Evolutionary conservation across 148 eudicot genomes (phyloP).

Genomic region (Chenopodium quinoa): DNA sequence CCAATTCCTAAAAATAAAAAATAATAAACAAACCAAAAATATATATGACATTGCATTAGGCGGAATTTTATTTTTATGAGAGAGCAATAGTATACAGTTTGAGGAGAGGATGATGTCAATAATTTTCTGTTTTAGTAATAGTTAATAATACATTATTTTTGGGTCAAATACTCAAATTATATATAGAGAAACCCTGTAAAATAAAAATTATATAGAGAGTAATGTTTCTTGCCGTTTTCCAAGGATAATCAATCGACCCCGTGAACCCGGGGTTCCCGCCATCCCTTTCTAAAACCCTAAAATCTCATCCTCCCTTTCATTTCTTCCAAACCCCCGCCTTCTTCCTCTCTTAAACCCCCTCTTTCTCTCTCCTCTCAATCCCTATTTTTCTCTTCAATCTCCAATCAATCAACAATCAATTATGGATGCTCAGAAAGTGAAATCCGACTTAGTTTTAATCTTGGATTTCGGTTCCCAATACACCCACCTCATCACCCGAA

Average conservation of each 20-base stretch:
- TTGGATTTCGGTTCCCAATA: conserved; percentile 89
- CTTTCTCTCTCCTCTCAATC: not conserved
- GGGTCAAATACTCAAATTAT: too few species aligned
- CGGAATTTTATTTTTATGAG: too few species aligned
- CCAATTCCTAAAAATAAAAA: too few species aligned
- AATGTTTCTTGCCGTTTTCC: not conserved
- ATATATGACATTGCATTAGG: too few species aligned
- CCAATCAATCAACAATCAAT: not conserved
- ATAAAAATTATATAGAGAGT: too few species aligned
- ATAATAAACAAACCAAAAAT: too few species aligned
- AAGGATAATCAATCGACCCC: not conserved
- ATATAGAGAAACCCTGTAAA: too few species aligned
- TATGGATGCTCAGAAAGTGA: conserved; percentile 58
- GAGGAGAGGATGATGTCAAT: too few species aligned
- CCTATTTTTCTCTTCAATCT: not conserved
- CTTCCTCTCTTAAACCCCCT: conserved; percentile 7
- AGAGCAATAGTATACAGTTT: too few species aligned
- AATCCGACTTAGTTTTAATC: conserved; percentile 72
- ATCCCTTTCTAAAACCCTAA: conserved; percentile 31
- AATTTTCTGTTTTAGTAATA: too few species aligned
- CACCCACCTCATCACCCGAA: conserved; percentile 88
- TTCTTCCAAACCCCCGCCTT: not conserved
- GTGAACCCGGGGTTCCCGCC: conserved; percentile 22
- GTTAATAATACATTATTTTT: too few species aligned
- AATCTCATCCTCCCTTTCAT: not conserved